Evolutionary conservation across 768 basidiomycete species (phyloP).

Genomic region (Tephrocybe sp.): DNA sequence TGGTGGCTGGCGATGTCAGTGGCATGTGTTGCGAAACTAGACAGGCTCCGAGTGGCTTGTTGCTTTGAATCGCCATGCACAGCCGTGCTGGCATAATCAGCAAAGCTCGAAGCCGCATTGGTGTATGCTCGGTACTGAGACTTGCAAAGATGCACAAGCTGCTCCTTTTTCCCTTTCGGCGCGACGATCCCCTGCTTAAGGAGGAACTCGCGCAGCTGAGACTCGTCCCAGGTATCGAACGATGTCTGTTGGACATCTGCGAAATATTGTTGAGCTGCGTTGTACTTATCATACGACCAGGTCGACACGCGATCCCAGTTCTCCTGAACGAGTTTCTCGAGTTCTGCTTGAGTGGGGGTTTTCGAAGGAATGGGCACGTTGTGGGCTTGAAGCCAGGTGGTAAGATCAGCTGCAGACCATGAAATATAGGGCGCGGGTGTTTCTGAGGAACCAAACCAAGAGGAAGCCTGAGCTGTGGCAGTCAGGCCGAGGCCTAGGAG

Average conservation of each 20-base stretch:
- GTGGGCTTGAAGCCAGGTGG: slow-evolving; percentile 68
- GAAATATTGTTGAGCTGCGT: slow-evolving; percentile 61
- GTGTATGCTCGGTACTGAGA: slow-evolving; percentile 60
- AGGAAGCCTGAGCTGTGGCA: slow-evolving; percentile 36
- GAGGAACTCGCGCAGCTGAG: slow-evolving; percentile 75
- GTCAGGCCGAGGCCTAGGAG: slow-evolving; percentile 27
- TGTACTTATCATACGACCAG: slow-evolving; percentile 67
- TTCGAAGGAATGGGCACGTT: slow-evolving; percentile 52
- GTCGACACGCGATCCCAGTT: slow-evolving; percentile 55
- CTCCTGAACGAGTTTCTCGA: slow-evolving; percentile 47
- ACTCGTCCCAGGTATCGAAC: slow-evolving; percentile 86
- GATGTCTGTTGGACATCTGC: slow-evolving; percentile 52
- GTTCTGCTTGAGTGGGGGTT: slow-evolving; percentile 37
- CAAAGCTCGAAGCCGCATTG: slow-evolving; percentile 55
- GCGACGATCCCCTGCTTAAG: slow-evolving; percentile 85
- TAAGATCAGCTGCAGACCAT: slow-evolving; percentile 68
- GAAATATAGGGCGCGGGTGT: slow-evolving; percentile 31
- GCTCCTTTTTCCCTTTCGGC: slow-evolving; percentile 75
- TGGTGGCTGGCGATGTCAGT: slow-evolving; percentile 45
- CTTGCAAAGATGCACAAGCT: slow-evolving; percentile 77
- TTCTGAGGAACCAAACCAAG: slow-evolving; percentile 50
- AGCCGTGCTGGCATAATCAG: slow-evolving; percentile 49
- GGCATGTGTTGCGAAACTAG: slow-evolving; percentile 47
- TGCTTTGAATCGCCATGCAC: slow-evolving; percentile 43
- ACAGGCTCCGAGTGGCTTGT: slow-evolving; percentile 36